Evolutionary conservation across 495 filamentous ascomycete genomes (phyloP), one percentile per base, ranked within the genome.

Genomic region (Penicillium atrosanguineum): DNA sequence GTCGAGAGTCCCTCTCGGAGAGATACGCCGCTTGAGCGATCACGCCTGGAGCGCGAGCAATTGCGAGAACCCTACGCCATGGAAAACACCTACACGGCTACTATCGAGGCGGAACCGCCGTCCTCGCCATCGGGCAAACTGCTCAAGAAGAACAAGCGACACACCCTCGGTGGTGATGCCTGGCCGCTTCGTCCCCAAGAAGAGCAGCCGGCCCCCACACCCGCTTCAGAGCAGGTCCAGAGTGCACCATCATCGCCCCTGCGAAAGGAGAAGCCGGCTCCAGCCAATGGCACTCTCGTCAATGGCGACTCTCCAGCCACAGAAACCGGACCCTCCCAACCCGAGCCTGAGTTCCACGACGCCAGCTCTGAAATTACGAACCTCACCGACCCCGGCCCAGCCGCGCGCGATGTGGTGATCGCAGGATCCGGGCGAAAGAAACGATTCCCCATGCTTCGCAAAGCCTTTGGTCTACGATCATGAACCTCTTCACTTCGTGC

Each of bases 391-490:
- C 47, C 29, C 37, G 43, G 58, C 1, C 41, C 21, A 6, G 31
- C 55, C 1, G 67, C 63, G 12, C 59, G 66, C 16, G 66, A 73
- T 23, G 71, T 75, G 47, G 64, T 72, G 21, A 72, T 73, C 50
- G 65, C 61, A 28, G 60, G 65, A 21, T 68, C 71, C 9, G 71
- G 69, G 34, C 76, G 76, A 48, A 80, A 80, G 64, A 82, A 76
- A 57, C 74, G 76, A 48, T 80, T 82, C 48, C 70, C 69, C 1
- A 63, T 70, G 48, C 61, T 82, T 46, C 66, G 75, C 20, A 79
- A 75, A 52, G 78, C 76, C 25, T 75, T 82, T 44, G 72, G 77
- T 9, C 57, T 80, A 48, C 66, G 70, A 38, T 52, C 57, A 43
- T 78, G 53, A 76, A 16, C 7, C 31, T 8, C 4, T 34, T 50